Base-by-base conservation (phyloP, 352 stramenopile genomes). In the Globisporangium spiculum region DNA sequence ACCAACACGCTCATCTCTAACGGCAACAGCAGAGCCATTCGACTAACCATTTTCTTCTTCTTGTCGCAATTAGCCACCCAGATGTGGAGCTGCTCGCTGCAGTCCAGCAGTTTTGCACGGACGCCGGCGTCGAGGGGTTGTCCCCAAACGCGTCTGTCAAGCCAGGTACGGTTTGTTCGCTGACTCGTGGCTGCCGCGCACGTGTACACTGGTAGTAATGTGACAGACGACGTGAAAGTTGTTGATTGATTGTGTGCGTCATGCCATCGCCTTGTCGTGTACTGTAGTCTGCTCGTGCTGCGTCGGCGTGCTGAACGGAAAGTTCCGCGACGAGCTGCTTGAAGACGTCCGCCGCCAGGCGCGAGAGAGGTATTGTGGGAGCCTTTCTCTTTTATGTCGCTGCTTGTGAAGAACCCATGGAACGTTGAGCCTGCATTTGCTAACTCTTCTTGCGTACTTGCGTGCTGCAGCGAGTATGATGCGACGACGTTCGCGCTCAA, bases 401-500 rank as follows among this genome's bases (percentile, higher is more conserved):
- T 52, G 24, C 1, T 16, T 58, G 41, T 65, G n/a, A 52, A 12
- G 14, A 4, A 22, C 18, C 18, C 6, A 10, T 20, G 18, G 18
- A 52, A 52, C 5, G 5, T 52, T 52, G 44, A 52, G 44, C 44
- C 5, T 22, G 41, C 16, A 9, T 4, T n/a, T 4, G 20, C 41
- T 44, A 18, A 48, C 41, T n/a, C 16, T 20, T 48, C 44, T 52
- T n/a, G 44, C 44, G 44, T 62, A 7, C 27, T 32, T 32, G 22
- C n/a, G 26, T 55, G 26, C 3, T 46, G 65, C 57, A 84, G 76
- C 34, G 66, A 71, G 27, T 93, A 94, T 72, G 83, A 92, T 57
- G 83, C 84, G 12, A 81, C 79, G 36, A 68, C 77, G 24, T 96
- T 96, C 52, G 73, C 84, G 34, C 83, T 96, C 62, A 92, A 87